Base-by-base conservation (phyloP, 148 eudicot genomes). In the Chenopodium quinoa region DNA sequence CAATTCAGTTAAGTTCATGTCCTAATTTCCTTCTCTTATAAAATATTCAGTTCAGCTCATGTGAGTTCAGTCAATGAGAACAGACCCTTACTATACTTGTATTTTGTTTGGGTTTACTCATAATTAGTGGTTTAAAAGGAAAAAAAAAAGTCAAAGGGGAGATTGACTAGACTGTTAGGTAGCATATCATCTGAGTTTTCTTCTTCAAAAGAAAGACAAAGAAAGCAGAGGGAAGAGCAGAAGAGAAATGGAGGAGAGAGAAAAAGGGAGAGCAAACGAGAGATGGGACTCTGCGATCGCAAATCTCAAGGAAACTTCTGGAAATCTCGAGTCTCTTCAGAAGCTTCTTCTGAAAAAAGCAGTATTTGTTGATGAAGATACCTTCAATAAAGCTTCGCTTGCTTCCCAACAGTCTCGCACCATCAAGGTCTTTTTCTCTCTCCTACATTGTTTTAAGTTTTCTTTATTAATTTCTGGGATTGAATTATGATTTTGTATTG, bases 281-380 rank as follows among this genome's bases (percentile, higher is more conserved):
- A 89, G 99, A 93, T 96, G 97, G 98, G 88, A 75, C 65, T 85
- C 90, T 9, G 95, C 97, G 73, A 87, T 93, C 83, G 82, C 88
- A 6, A 96, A 96, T 89, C 81, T 96, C 29, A 83, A 91, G 19
- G 97, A 92, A 81, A 96, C 89, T 88, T 80, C 95, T 23, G 66
- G 83, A 47, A 93, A 93, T 89, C 82, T 96, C 27, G 95, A 90
- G 56, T 92, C 99, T 0, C 88, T 96, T 12, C 93, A 93, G 47
- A 96, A 91, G 81, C 85, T 96, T 47, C 90, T 93, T 54, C 47
- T 89, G 52, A 89, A 92, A 73, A 92, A 96, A 84, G 97, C 95
- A 4, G 97, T 96, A 4, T 96, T 89, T 75, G 94, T 96, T 48
- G 98, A 96, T 68, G 93, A 90, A 4, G 94, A 92, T 20, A 89